Percentiles rank a stretch among this genome's conserved stretches.
These are phyloP conservation scores for Theileria sp. DNA, from an alignment of 169 alveolate species.

Conservation along the genomic window DNA sequence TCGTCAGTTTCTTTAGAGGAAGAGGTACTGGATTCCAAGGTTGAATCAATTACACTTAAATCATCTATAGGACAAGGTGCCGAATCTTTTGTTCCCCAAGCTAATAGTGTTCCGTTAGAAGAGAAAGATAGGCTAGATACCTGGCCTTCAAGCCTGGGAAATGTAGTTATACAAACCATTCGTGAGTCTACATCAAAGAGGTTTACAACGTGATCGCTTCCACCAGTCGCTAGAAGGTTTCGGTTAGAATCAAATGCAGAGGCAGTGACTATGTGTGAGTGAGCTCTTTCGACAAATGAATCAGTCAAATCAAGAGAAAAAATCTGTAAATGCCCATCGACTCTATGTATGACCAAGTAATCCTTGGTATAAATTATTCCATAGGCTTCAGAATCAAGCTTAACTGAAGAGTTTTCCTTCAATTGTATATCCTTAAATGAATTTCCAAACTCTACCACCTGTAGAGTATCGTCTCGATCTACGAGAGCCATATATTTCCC, in stretches of 20 bases:
- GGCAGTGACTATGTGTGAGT: constrained; percentile 60
- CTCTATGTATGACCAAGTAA: constrained; percentile 49
- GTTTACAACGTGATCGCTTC: constrained; percentile 63
- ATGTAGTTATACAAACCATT: constrained; percentile 57
- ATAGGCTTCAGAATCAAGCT: constrained; percentile 48
- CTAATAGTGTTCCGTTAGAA: constrained; percentile 47
- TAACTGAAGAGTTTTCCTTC: constrained; percentile 13
- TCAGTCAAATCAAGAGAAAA: constrained; percentile 13
- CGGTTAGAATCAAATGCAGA: constrained; percentile 24
- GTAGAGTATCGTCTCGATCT: constrained; percentile 58
- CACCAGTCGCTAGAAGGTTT: constrained; percentile 63
- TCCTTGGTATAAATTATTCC: constrained; percentile 56
- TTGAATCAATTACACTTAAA: not conserved
- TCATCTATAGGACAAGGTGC: constrained; percentile 22
- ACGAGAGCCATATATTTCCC: constrained; percentile 56
- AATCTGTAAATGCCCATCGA: constrained; percentile 52
- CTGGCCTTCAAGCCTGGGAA: constrained; percentile 63
- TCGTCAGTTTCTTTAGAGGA: not conserved
- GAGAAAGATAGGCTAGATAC: constrained; percentile 52
- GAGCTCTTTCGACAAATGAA: constrained; percentile 46
- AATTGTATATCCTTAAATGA: not conserved
- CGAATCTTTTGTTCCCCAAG: constrained; percentile 71
- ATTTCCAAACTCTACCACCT: constrained; percentile 32
- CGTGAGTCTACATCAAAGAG: constrained; percentile 34
- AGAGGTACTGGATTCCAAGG: constrained; percentile 13